Base-by-base conservation (phyloP, 768 basidiomycete species). In the Steccherinum ochraceum region DNA sequence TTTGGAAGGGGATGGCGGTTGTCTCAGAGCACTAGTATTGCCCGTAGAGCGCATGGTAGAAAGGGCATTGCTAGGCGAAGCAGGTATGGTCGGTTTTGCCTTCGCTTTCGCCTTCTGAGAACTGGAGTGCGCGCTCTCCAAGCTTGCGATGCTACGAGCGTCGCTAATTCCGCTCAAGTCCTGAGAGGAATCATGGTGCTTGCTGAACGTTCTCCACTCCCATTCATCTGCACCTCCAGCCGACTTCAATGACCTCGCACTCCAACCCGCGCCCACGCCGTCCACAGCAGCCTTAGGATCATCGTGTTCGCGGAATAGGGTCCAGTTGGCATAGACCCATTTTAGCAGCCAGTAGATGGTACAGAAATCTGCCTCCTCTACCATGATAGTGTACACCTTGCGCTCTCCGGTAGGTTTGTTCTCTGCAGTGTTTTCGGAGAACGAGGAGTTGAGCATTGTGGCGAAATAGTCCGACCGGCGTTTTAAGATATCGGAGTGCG, bases 341-440 rank as follows among this genome's bases (percentile, higher is more conserved):
- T 86, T 86, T 27, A 89, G 67, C 23, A 89, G 63, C 87, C 87
- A 89, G 61, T 86, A 89, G 3, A 89, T 75, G 0, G 86, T 89
- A 51, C 81, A 77, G 54, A 84, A 90, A 52, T 86, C 84, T 5
- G 84, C 84, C 63, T 89, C 87, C 56, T 89, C 83, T 5, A 89
- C 81, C n/a, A 85, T 70, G 45, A 89, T 66, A 1, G 79, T 84
- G 61, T 81, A 78, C 0, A 81, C 56, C 58, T 83, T 80, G 52
- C 82, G 69, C 57, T 81, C 78, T 20, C 74, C 77, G 2, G 68
- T 65, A 12, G 45, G 3, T 4, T 25, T 66, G 43, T 21, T 40
- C 13, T 45, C 49, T 19, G 53, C 51, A 24, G 68, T 58, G 16
- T 67, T 81, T 65, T 89, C 87, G n/a, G 79, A 64, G 59, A 89